A percentile compares a stretch with the other conserved stretches of the same genome.
Conservation (phyloP, 2,329 filamentous ascomycete genomes). For the Claviceps sp. region DNA sequence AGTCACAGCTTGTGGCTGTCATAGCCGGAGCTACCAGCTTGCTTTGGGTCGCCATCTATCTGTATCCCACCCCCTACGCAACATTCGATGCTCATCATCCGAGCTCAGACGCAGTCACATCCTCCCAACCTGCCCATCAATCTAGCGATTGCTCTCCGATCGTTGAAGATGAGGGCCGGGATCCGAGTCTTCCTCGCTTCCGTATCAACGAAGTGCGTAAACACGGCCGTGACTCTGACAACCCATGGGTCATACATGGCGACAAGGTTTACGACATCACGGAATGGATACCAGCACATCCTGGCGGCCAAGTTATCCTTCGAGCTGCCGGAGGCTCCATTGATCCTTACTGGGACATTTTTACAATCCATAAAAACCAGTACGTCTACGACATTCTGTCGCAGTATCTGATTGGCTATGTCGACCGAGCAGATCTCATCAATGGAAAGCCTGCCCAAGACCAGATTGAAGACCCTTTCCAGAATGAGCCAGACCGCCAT, state of each 20-base stretch:
- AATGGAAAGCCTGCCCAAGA: conserved; percentile 40
- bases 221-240: conserved; percentile 36
- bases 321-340: conserved; percentile 50
- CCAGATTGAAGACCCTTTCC: conserved; percentile 47
- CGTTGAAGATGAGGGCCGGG: conserved; percentile 15
- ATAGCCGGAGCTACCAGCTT: conserved; percentile 5
- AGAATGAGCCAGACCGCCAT: conserved; percentile 38
- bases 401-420: conserved; percentile 49
- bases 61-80: conserved; percentile 1
- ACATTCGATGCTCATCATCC: conserved; percentile 6
- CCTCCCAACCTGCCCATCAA: background rate
- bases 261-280: conserved; percentile 59
- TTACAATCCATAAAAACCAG: conserved; percentile 51
- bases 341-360: conserved; percentile 58
- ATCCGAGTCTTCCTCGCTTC: conserved; percentile 32
- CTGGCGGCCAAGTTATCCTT: conserved; percentile 54
- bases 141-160: conserved; percentile 1
- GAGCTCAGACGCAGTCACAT: background rate
- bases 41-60: conserved; percentile 2
- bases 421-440: conserved; percentile 45
- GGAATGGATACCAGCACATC: conserved; percentile 52
- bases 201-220: conserved; percentile 37
- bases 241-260: conserved; percentile 51
- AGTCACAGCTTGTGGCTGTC: conserved; percentile 5
- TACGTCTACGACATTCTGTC: conserved; percentile 52